Evolutionary conservation across 2,329 filamentous ascomycete species (phyloP), one percentile per base, ranked within the genome.

Genomic region (Catunica adiposa): DNA sequence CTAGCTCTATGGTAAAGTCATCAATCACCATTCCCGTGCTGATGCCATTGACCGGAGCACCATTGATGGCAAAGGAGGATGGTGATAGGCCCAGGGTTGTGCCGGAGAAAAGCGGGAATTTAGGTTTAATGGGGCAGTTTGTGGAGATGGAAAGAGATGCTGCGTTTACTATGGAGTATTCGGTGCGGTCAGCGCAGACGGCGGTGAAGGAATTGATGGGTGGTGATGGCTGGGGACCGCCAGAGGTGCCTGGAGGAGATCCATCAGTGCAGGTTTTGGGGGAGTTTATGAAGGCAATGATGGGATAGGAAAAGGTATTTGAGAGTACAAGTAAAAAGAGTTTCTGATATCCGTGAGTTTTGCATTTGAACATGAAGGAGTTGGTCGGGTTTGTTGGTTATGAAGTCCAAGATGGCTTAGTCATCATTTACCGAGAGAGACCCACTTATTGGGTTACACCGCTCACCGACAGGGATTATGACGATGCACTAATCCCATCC

Each of bases 111-210:
- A 64, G 63, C 23, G 63, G 59, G 22, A 72, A 71, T 61, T 60
- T 71, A 50, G 70, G 65, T 1, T 62, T 71, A 20, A 61, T 71
- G 34, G 69, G 69, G 11, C 69, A 71, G 60, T 72, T 68, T 61
- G 69, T 69, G 17, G 69, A 71, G 60, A 67, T 69, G 22, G 62
- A 62, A 9, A 62, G 64, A 26, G 69, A 71, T 59, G 65, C 63
- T 29, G 68, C 68, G 23, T 61, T 61, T 53, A 61, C 59, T 3
- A 58, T 58, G 52, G 59, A 71, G 58, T 71, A 71, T 60, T 66
- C 65, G 3, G 63, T 64, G 37, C 60, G 63, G 31, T 63, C 63
- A 7, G 68, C 66, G 23, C 66, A 69, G 63, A 64, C 66, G 60
- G 68, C 69, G 1, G 67, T 70, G 15, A 58, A 58, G 34, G 42